phyloP scores from a whole-genome alignment of 2,329 filamentous ascomycete genomes.

The Macrophomina tecta region DNA sequence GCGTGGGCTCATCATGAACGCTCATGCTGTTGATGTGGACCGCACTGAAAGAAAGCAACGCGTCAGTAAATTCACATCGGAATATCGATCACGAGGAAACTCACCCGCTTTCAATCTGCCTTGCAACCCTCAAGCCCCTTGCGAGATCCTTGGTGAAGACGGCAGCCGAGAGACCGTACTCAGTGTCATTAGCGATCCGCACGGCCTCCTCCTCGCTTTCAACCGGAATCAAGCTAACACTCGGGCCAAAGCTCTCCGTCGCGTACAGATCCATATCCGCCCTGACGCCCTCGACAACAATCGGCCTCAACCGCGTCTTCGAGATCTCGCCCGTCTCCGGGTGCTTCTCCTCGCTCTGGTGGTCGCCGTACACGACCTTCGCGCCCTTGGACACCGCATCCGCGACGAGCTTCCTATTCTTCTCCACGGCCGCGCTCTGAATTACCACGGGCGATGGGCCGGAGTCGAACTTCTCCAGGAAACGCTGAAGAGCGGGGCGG shows the following conservation, averaged over 20 bases:
- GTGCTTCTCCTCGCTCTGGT: conserved; percentile 41
- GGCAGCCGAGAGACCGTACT: conserved; percentile 74
- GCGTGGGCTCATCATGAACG: conserved; percentile 55
- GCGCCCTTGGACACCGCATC: conserved; percentile 66
- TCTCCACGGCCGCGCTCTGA: conserved; percentile 54
- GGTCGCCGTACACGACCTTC: conserved; percentile 59
- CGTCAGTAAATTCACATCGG: background rate
- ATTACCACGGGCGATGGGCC: conserved; percentile 55
- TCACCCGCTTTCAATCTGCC: conserved; percentile 63
- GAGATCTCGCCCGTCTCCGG: conserved; percentile 50
- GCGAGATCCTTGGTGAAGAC: conserved; percentile 75
- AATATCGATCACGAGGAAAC: conserved; percentile 27
- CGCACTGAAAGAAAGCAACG: conserved; percentile 39
- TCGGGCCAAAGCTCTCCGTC: conserved; percentile 79
- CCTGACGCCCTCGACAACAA: conserved; percentile 71
- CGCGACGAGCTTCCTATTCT: conserved; percentile 60
- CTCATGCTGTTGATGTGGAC: conserved; percentile 60
- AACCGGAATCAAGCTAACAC: conserved; percentile 70
- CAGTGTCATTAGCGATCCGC: conserved; percentile 77
- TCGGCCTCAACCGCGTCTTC: conserved; percentile 61
- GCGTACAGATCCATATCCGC: conserved; percentile 76
- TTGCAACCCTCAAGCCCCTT: conserved; percentile 51
- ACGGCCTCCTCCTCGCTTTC: conserved; percentile 75
- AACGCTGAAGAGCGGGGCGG: conserved; percentile 53
- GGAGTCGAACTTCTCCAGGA: conserved; percentile 53